Conservation (phyloP, 352 stramenopile species). For the Saprolegnia diclina region DNA sequence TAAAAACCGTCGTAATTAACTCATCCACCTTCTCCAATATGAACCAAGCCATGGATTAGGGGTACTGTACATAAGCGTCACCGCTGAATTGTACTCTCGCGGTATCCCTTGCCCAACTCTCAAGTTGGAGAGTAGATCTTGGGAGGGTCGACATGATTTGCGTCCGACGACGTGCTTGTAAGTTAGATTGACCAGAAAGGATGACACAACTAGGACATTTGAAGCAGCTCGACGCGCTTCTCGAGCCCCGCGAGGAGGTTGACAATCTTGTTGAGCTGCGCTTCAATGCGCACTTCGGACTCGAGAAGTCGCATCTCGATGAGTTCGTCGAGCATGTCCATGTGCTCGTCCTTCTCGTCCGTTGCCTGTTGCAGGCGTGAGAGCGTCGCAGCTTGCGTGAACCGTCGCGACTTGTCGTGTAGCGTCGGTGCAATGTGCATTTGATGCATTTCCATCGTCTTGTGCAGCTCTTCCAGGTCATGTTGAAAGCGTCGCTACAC, state of each 20-base stretch:
- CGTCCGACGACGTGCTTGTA: too few species aligned
- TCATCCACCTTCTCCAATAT: too few species aligned
- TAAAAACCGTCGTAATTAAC: too few species aligned
- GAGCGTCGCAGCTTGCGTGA: background rate
- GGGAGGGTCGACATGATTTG: too few species aligned
- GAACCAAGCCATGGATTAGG: too few species aligned
- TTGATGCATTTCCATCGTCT: conserved; percentile 31
- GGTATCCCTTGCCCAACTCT: too few species aligned
- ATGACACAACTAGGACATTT: background rate
- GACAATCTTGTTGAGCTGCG: conserved; percentile 57
- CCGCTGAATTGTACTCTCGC: too few species aligned
- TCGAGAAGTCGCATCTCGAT: conserved; percentile 54
- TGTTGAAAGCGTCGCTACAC: conserved; percentile 43
- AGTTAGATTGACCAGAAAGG: too few species aligned
- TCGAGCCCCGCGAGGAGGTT: conserved; percentile 67
- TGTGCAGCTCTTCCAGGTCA: conserved; percentile 67
- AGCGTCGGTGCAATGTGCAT: background rate
- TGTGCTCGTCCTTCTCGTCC: conserved; percentile 43
- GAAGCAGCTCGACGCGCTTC: conserved; percentile 13
- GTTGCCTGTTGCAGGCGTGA: background rate
- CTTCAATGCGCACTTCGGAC: conserved; percentile 59
- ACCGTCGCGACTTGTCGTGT: background rate
- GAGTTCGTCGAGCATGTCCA: conserved; percentile 52
- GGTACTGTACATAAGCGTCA: too few species aligned
- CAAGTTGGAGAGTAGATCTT: too few species aligned